Conservation (phyloP, 108 stramenopile genomes). For the Stephanodiscus minutulus region DNA sequence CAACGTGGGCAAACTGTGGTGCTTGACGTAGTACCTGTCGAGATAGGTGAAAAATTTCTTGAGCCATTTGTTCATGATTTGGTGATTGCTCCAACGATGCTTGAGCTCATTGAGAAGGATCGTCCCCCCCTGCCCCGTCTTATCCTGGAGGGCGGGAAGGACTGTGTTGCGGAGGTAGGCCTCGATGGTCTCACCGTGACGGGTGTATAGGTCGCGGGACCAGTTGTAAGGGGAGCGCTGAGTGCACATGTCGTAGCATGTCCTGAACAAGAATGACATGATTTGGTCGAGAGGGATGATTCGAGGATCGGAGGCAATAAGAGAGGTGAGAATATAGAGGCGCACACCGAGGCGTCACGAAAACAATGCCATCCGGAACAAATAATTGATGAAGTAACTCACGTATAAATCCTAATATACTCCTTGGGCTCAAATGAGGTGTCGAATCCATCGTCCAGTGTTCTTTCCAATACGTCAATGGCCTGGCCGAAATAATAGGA, state of each 20-base stretch:
- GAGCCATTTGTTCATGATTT: slow-evolving; percentile 99
- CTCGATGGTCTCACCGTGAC: slow-evolving; percentile 95
- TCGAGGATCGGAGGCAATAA: not conserved
- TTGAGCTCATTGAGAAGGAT: slow-evolving; percentile 92
- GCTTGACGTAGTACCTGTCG: slow-evolving; percentile 98
- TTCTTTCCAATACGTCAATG: slow-evolving; percentile 86
- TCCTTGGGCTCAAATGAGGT: slow-evolving; percentile 90
- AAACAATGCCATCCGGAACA: slow-evolving; percentile 1
- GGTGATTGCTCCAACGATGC: slow-evolving; percentile 96
- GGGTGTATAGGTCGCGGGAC: slow-evolving; percentile 96
- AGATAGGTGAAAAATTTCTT: slow-evolving; percentile 99
- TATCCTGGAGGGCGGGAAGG: slow-evolving; percentile 88
- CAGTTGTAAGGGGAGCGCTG: slow-evolving; percentile 99
- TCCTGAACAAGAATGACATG: slow-evolving; percentile 57
- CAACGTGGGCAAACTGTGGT: slow-evolving; percentile 92
- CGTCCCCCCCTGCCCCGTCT: slow-evolving; percentile 82
- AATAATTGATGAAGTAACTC: slow-evolving; percentile 38
- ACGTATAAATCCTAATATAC: slow-evolving; percentile 92
- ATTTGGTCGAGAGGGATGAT: not conserved
- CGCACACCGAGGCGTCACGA: not conserved
- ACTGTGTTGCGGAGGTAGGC: slow-evolving; percentile 90
- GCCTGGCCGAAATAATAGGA: slow-evolving; percentile 53
- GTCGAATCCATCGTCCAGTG: slow-evolving; percentile 87
- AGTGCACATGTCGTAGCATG: slow-evolving; percentile 99
- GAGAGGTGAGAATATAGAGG: slow-evolving; percentile 12